These are phyloP conservation scores for Danielia oregonensis DNA, from an alignment of 805 yeast genomes.

Conservation along the genomic window DNA sequence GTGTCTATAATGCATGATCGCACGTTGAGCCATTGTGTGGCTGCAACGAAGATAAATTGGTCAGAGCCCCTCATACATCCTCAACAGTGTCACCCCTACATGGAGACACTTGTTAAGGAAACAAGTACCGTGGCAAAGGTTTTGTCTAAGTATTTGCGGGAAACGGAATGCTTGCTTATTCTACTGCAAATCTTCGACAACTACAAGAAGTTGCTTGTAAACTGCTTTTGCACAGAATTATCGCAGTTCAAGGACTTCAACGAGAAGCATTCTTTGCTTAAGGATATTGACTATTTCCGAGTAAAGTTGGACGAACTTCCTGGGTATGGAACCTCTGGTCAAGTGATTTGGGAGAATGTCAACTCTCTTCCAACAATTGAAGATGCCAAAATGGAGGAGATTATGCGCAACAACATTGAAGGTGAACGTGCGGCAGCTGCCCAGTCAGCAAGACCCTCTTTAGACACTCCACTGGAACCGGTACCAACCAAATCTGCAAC, in stretches of 20 bases:
- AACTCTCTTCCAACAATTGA: constrained; percentile 49
- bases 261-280: constrained; percentile 52
- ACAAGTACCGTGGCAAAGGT: constrained; percentile 62
- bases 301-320: constrained; percentile 56
- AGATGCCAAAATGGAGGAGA: constrained; percentile 44
- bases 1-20: constrained; percentile 71
- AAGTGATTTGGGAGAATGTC: constrained; percentile 58
- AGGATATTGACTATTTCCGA: constrained; percentile 61
- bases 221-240: constrained; percentile 45
- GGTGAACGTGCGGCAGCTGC: constrained; percentile 5
- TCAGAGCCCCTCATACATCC: constrained; percentile 39
- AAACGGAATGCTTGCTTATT: constrained; percentile 41
- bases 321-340: constrained; percentile 62
- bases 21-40: constrained; percentile 46
- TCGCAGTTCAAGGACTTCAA: constrained; percentile 47
- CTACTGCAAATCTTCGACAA: constrained; percentile 51
- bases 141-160: constrained; percentile 54
- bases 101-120: constrained; percentile 64
- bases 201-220: constrained; percentile 53
- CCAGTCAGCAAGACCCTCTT: background rate
- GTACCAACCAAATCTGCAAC: background rate
- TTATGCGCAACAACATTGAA: constrained; percentile 39
- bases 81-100: constrained; percentile 54
- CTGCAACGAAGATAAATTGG: constrained; percentile 49
- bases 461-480: background rate